These are phyloP conservation scores for Tardiomyces blankii DNA, from an alignment of 1,139 yeast species.

Conservation along the genomic window DNA sequence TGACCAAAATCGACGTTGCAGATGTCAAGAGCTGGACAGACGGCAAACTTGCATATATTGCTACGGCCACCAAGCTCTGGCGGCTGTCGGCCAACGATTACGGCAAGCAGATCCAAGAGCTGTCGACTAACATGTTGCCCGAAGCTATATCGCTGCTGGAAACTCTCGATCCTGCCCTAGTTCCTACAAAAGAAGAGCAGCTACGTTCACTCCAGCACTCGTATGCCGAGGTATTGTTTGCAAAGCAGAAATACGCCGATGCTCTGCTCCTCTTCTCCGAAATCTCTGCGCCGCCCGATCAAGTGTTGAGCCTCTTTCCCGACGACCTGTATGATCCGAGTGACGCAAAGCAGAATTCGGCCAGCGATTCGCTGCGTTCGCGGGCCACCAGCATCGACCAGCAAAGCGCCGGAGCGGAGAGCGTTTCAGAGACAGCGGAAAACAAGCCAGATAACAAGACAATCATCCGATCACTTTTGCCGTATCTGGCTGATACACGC, in stretches of 20 bases:
- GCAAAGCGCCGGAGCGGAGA: not conserved
- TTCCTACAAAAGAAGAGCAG: slow-evolving; percentile 25
- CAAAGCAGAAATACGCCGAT: slow-evolving; percentile 22
- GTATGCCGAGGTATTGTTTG: slow-evolving; percentile 30
- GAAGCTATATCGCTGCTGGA: slow-evolving; percentile 36
- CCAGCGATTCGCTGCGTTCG: not conserved
- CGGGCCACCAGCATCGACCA: not conserved
- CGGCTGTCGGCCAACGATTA: slow-evolving; percentile 16
- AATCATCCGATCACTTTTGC: slow-evolving; percentile 42
- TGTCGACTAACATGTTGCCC: slow-evolving; percentile 16
- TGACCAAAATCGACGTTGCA: slow-evolving; percentile 17
- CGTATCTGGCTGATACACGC: slow-evolving; percentile 43
- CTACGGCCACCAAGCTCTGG: slow-evolving; percentile 18
- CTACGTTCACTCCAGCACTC: slow-evolving; percentile 36
- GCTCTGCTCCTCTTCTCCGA: slow-evolving; percentile 39
- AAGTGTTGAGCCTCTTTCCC: slow-evolving; percentile 39
- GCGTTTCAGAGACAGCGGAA: slow-evolving; percentile 19
- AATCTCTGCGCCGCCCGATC: slow-evolving; percentile 47
- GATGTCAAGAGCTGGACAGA: slow-evolving; percentile 11
- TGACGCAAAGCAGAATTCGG: slow-evolving; percentile 10
- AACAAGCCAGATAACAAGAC: slow-evolving; percentile 15
- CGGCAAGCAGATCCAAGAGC: slow-evolving; percentile 23
- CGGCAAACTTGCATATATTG: slow-evolving; percentile 15
- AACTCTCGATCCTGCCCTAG: slow-evolving; percentile 24
- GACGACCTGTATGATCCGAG: slow-evolving; percentile 19